Percentiles rank a stretch among this genome's conserved stretches.
Evolutionary conservation across 257 asterid genomes (phyloP).

Genomic region (Solanum corneliomulleri): DNA sequence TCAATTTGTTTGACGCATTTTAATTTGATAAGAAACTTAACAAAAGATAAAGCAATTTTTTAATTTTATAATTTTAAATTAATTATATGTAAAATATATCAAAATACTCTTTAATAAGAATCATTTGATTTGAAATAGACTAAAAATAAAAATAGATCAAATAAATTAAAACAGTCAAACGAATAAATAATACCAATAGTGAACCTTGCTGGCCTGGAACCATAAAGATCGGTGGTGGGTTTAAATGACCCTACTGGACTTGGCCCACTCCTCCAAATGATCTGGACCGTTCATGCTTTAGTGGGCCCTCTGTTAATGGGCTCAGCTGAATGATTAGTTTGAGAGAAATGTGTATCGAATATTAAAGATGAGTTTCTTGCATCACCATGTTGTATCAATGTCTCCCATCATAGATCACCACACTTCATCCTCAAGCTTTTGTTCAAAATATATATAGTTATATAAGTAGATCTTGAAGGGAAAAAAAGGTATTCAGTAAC

Average conservation of each 20-base stretch:
- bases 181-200: background rate
- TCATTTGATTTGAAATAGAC: no score
- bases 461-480: background rate
- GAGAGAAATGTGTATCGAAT: background rate
- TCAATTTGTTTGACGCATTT: no score
- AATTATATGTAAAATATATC: no score
- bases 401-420: background rate
- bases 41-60: accelerated
- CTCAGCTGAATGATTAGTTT: conserved; percentile 37
- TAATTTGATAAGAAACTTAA: accelerated
- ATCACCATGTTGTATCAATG: background rate
- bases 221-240: conserved; percentile 72
- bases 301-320: conserved; percentile 43
- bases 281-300: conserved; percentile 30
- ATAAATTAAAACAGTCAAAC: no score
- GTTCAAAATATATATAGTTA: background rate
- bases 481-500: background rate
- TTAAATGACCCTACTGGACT: conserved; percentile 29
- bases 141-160: background rate
- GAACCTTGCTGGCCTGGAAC: conserved; percentile 74
- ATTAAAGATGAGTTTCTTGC: background rate
- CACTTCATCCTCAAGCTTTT: background rate
- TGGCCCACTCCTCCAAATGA: conserved; percentile 22
- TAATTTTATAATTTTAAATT: no score
- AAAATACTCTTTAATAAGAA: no score